Conservation (phyloP, 352 stramenopile genomes). For the Pythium aquatile region DNA sequence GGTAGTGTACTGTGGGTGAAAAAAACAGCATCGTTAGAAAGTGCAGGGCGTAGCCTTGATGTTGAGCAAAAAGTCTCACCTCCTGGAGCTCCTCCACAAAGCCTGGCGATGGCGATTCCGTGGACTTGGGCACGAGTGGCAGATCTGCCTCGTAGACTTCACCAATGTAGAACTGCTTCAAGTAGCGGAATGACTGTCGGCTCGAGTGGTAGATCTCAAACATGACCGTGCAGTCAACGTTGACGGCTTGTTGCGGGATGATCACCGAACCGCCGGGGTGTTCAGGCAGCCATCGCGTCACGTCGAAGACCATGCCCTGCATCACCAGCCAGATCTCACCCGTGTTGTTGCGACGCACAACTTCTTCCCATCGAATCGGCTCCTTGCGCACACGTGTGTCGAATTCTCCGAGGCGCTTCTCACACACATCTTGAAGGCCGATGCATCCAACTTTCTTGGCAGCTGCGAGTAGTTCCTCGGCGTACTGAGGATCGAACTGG, state of each 20-base stretch:
- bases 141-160: conserved; percentile 73
- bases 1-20: conserved; percentile 54
- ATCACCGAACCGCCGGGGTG: conserved; percentile 83
- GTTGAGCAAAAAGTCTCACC: conserved; percentile 23
- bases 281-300: conserved; percentile 87
- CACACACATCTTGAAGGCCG: conserved; percentile 75
- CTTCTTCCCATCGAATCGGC: conserved; percentile 78
- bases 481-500: conserved; percentile 79
- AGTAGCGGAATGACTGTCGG: conserved; percentile 89
- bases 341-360: conserved; percentile 64
- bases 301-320: conserved; percentile 88
- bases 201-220: conserved; percentile 92
- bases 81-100: conserved; percentile 78
- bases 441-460: conserved; percentile 70
- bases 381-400: conserved; percentile 79
- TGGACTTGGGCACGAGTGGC: conserved; percentile 44
- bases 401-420: conserved; percentile 72
- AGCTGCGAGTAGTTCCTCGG: conserved; percentile 66
- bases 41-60: not conserved
- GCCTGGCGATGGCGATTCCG: conserved; percentile 48
- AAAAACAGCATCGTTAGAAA: conserved; percentile 6
- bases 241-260: conserved; percentile 84
- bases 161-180: conserved; percentile 92
- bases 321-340: conserved; percentile 87
- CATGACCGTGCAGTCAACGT: conserved; percentile 87